A percentile compares a stretch with the other conserved stretches of the same genome.
These are phyloP conservation scores for Nepenthes mirabilis DNA, from an alignment of 148 eudicot genomes.

Conservation along the genomic window DNA sequence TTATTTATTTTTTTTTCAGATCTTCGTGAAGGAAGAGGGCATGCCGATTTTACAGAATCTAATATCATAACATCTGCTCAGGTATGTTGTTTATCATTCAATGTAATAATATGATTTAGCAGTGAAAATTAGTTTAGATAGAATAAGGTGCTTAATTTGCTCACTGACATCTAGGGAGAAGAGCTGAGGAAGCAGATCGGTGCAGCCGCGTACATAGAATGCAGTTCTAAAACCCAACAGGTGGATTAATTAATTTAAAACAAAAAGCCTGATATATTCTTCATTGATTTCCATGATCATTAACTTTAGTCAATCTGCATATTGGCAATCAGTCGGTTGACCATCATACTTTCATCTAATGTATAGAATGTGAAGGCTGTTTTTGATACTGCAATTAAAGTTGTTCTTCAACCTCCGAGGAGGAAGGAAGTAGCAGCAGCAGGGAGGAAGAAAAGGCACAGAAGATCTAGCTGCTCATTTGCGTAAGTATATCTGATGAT, in stretches of 20 bases:
- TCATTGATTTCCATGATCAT: no score
- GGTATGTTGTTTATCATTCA: constrained; percentile 20
- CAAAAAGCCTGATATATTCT: no score
- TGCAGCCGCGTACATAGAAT: constrained; percentile 92
- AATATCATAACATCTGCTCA: constrained; percentile 67
- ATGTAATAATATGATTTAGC: background rate
- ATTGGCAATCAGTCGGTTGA: background rate
- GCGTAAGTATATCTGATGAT: background rate
- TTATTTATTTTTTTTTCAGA: constrained; percentile 24
- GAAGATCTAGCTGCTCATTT: background rate
- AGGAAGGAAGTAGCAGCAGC: constrained; percentile 44
- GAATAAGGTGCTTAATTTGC: background rate
- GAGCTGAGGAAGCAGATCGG: constrained; percentile 96
- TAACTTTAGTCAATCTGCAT: no score
- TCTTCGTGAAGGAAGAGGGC: constrained; percentile 77
- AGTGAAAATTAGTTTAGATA: background rate
- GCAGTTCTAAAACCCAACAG: constrained; percentile 99
- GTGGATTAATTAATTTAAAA: constrained; percentile 11
- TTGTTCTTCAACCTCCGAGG: constrained; percentile 95
- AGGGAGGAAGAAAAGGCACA: background rate
- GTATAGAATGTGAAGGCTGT: constrained; percentile 87
- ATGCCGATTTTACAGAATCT: constrained; percentile 66
- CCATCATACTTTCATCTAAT: background rate
- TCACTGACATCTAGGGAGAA: constrained; percentile 44
- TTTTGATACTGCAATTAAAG: constrained; percentile 85